phyloP scores from a whole-genome alignment of 805 yeast genomes.

The Geotrichum ghanense region DNA sequence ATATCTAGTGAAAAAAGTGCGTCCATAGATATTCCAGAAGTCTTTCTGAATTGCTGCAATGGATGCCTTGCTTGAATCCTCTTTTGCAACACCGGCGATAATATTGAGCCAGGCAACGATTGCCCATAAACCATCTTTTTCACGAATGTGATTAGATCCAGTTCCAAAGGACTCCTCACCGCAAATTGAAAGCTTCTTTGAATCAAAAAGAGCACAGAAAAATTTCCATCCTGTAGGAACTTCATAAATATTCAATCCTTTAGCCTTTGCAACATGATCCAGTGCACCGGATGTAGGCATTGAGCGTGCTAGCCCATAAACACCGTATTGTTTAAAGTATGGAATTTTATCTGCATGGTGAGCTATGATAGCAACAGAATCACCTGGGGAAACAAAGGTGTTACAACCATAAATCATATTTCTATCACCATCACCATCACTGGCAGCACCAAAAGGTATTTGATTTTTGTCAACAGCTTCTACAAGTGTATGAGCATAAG shows the following conservation, averaged over 20 bases:
- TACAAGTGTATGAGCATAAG: conserved; percentile 84
- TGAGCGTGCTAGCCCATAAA: conserved; percentile 87
- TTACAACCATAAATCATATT: conserved; percentile 96
- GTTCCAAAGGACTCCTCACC: conserved; percentile 99
- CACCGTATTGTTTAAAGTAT: conserved; percentile 78
- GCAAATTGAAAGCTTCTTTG: conserved; percentile 85
- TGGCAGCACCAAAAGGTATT: conserved; percentile 93
- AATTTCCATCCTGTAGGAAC: conserved; percentile 99
- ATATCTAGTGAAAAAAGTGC: conserved; percentile 94
- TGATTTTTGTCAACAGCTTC: conserved; percentile 69
- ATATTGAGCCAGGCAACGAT: conserved; percentile 94
- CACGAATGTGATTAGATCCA: conserved; percentile 94
- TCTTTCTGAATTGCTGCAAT: conserved; percentile 69
- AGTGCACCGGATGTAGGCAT: conserved; percentile 97
- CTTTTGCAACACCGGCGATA: conserved; percentile 65
- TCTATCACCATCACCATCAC: conserved; percentile 99
- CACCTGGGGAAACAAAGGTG: conserved; percentile 96
- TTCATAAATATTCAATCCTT: conserved; percentile 71
- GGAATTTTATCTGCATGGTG: conserved; percentile 89
- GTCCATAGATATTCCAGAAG: conserved; percentile 88
- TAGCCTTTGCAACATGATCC: conserved; percentile 75
- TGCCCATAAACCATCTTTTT: conserved; percentile 98
- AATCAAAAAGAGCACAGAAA: conserved; percentile 91
- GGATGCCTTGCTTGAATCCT: conserved; percentile 51
- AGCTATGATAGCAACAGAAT: conserved; percentile 93